Conservation (phyloP, 2,329 filamentous ascomycete species). For the Onygenales sp. region DNA sequence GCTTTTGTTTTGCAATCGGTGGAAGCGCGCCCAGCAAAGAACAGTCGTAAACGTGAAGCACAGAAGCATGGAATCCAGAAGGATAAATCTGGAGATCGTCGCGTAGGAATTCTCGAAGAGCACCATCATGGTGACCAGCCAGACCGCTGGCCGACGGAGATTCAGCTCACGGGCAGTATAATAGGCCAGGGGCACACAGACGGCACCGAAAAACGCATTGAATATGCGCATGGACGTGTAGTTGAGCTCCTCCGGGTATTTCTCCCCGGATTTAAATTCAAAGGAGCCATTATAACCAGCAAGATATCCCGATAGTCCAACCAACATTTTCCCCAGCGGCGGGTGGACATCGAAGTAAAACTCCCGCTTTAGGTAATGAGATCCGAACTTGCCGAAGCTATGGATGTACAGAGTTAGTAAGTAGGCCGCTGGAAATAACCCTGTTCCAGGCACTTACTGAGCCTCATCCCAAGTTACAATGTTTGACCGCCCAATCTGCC, state of each 20-base stretch:
- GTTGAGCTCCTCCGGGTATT: conserved; percentile 85
- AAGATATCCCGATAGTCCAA: conserved; percentile 89
- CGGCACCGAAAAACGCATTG: conserved; percentile 87
- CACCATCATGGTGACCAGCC: conserved; percentile 93
- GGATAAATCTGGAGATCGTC: conserved; percentile 95
- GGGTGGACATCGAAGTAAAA: conserved; percentile 99
- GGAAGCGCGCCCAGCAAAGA: conserved; percentile 95
- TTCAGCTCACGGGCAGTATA: conserved; percentile 87
- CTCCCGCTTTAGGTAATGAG: conserved; percentile 96
- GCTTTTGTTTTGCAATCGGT: conserved; percentile 72
- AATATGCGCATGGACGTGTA: conserved; percentile 98
- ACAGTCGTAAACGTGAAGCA: conserved; percentile 98
- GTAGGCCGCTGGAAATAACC: neutral
- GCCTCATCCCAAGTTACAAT: conserved; percentile 72
- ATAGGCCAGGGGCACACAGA: conserved; percentile 89
- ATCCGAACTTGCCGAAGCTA: conserved; percentile 73
- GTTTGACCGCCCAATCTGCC: conserved; percentile 57
- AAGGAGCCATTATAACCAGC: conserved; percentile 98
- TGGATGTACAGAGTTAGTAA: conserved; percentile 3
- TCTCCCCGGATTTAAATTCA: conserved; percentile 98
- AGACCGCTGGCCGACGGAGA: conserved; percentile 76
- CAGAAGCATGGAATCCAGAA: conserved; percentile 95
- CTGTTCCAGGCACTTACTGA: conserved; percentile 44
- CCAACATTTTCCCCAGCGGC: conserved; percentile 95
- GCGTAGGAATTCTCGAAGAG: conserved; percentile 99